A percentile compares a stretch with the other conserved stretches of the same genome.
phyloP scores from a whole-genome alignment of 176 grass and related monocot genomes.

The Luzula sylvatica region DNA sequence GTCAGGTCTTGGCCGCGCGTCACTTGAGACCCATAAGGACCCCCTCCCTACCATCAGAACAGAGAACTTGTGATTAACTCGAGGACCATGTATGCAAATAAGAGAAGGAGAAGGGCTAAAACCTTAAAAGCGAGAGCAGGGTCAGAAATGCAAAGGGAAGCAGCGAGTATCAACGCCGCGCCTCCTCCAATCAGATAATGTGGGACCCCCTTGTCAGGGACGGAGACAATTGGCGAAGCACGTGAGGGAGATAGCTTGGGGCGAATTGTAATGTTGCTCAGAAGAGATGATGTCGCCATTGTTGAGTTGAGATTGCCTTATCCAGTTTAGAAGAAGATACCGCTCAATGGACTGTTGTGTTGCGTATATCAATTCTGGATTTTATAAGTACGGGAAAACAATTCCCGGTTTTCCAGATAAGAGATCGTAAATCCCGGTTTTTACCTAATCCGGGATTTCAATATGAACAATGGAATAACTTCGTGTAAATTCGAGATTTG shows the following conservation, averaged over 20 bases:
- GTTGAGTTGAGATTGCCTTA: conserved; percentile 5
- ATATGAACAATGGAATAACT: too few relatives aligned
- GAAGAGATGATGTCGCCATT: conserved; percentile 11
- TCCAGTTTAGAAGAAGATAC: not conserved
- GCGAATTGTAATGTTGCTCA: conserved; percentile 20
- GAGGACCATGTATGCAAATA: not conserved
- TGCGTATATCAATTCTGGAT: too few relatives aligned
- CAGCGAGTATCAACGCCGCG: conserved; percentile 44
- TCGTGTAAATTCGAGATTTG: too few relatives aligned
- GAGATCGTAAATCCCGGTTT: too few relatives aligned
- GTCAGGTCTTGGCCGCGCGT: conserved; percentile 85
- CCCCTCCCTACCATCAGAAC: conserved; percentile 48
- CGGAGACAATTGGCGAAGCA: not conserved
- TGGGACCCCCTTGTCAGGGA: not conserved
- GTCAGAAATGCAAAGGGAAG: conserved; percentile 53
- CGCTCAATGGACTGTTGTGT: too few relatives aligned
- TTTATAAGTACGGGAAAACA: too few relatives aligned
- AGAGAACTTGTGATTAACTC: not conserved
- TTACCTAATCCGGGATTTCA: too few relatives aligned
- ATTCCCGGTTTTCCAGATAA: too few relatives aligned
- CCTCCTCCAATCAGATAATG: conserved; percentile 31
- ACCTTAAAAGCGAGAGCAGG: conserved; percentile 70
- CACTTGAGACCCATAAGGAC: conserved; percentile 76
- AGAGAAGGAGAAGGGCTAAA: not conserved
- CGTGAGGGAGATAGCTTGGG: conserved; percentile 21